These are phyloP conservation scores for Teunomyces stri DNA, from an alignment of 805 yeast genomes.

Conservation along the genomic window DNA sequence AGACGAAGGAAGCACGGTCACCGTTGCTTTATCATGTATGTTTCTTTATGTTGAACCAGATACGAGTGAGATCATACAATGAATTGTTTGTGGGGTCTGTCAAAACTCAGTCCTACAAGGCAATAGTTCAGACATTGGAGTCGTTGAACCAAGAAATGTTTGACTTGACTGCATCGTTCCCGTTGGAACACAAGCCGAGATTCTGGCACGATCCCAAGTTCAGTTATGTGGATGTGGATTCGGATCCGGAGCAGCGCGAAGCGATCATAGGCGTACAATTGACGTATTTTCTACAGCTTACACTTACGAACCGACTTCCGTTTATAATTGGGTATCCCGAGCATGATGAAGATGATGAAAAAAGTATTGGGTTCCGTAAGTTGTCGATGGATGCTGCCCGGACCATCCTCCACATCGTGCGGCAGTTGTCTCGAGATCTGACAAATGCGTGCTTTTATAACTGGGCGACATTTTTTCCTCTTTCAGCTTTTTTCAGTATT, in stretches of 20 bases:
- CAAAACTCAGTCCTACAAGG: slow-evolving; percentile 15
- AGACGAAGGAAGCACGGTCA: neutral
- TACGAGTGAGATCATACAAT: slow-evolving; percentile 30
- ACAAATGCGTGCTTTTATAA: slow-evolving; percentile 23
- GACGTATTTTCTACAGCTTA: slow-evolving; percentile 33
- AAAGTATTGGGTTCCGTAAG: slow-evolving; percentile 22
- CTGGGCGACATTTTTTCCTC: slow-evolving; percentile 33
- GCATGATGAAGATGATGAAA: slow-evolving; percentile 15
- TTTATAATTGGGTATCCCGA: slow-evolving; percentile 13
- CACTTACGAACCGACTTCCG: slow-evolving; percentile 37
- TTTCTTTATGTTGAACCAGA: slow-evolving; percentile 19
- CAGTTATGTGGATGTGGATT: slow-evolving; percentile 4
- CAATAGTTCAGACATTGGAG: slow-evolving; percentile 21
- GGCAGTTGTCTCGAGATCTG: slow-evolving; percentile 17
- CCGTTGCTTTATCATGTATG: slow-evolving; percentile 4
- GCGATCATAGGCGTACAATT: slow-evolving; percentile 23
- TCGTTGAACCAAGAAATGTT: slow-evolving; percentile 29
- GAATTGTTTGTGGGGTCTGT: slow-evolving; percentile 32
- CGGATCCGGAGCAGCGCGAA: slow-evolving; percentile 7
- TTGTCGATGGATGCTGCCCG: slow-evolving; percentile 36
- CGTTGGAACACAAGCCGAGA: slow-evolving; percentile 23
- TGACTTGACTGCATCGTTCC: slow-evolving; percentile 18
- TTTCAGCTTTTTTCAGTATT: slow-evolving; percentile 26
- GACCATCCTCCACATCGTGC: slow-evolving; percentile 29
- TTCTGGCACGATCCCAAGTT: slow-evolving; percentile 35